Conservation (phyloP, 2,329 filamentous ascomycete genomes). For the Alternaria rosae region DNA sequence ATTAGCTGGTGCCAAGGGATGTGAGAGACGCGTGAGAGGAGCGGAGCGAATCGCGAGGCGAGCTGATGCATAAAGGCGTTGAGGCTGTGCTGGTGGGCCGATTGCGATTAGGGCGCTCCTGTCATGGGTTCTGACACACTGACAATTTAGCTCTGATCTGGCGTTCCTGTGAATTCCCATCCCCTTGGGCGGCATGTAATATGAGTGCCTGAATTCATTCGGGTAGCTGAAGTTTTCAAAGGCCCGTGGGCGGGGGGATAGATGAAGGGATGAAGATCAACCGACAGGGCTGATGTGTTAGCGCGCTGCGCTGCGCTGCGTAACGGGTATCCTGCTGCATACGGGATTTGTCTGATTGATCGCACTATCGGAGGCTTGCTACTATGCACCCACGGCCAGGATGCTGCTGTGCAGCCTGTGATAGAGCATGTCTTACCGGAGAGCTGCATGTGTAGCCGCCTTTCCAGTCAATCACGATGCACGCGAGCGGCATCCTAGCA, state of each 20-base stretch:
- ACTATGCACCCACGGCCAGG: slow-evolving; percentile 20
- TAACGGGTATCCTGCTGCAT: slow-evolving; percentile 22
- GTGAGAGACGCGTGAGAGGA: slow-evolving; percentile 17
- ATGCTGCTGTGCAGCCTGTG: slow-evolving; percentile 15
- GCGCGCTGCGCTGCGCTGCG: slow-evolving; percentile 19
- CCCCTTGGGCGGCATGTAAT: slow-evolving; percentile 1
- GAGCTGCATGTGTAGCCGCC: slow-evolving; percentile 28
- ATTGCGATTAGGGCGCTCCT: slow-evolving; percentile 14
- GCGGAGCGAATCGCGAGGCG: slow-evolving; percentile 31
- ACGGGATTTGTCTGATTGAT: slow-evolving; percentile 20
- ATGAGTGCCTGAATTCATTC: slow-evolving; percentile 15
- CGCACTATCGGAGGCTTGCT: slow-evolving; percentile 19
- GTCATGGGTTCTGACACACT: slow-evolving; percentile 23
- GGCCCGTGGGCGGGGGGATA: slow-evolving; percentile 7
- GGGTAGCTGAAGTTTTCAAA: not conserved
- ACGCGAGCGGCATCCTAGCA: slow-evolving; percentile 12
- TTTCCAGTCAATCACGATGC: slow-evolving; percentile 23
- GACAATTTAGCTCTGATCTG: slow-evolving; percentile 8
- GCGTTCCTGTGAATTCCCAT: slow-evolving; percentile 3
- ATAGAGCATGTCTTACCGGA: slow-evolving; percentile 26
- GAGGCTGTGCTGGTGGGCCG: slow-evolving; percentile 40
- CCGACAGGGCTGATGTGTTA: slow-evolving; percentile 14
- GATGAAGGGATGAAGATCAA: slow-evolving; percentile 12
- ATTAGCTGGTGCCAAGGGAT: slow-evolving; percentile 12
- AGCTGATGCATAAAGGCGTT: slow-evolving; percentile 38